Percentiles rank a stretch among this genome's conserved stretches.
Evolutionary conservation across 495 filamentous ascomycete genomes (phyloP).

Genomic region (Tuber melanosporum): DNA sequence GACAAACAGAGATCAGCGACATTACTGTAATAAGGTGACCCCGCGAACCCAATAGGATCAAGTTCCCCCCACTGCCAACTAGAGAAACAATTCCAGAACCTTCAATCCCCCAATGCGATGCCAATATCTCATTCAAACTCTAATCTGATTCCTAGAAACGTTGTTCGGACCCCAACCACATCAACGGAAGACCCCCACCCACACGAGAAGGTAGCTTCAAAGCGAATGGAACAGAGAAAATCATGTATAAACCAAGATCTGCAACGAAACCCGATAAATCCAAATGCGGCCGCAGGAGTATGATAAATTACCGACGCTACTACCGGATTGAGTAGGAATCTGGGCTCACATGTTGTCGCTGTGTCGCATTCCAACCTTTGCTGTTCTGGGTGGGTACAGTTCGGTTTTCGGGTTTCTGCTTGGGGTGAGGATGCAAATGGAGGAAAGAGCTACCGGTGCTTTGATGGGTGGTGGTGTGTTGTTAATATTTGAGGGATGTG

Average conservation of each 20-base stretch:
- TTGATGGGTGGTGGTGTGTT: neutral
- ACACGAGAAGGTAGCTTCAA: neutral
- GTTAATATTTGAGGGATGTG: neutral
- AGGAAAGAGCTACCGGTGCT: neutral
- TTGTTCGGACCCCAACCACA: neutral
- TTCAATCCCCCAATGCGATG: neutral
- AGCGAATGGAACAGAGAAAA: neutral
- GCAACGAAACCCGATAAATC: neutral
- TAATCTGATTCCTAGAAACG: neutral
- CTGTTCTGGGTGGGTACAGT: neutral
- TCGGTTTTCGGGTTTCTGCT: neutral
- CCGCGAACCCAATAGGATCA: neutral
- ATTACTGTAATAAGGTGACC: neutral
- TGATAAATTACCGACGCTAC: neutral
- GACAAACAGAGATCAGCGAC: neutral
- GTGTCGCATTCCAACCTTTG: neutral
- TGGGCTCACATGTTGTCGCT: neutral
- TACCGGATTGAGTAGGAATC: neutral
- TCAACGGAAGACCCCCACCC: neutral
- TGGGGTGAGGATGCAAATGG: neutral
- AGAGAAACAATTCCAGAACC: neutral
- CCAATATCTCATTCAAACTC: neutral
- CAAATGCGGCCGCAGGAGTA: neutral
- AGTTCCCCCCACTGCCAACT: neutral
- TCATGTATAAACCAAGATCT: neutral